phyloP scores from a whole-genome alignment of 352 stramenopile genomes.

The Phytophthora citrophthora region DNA sequence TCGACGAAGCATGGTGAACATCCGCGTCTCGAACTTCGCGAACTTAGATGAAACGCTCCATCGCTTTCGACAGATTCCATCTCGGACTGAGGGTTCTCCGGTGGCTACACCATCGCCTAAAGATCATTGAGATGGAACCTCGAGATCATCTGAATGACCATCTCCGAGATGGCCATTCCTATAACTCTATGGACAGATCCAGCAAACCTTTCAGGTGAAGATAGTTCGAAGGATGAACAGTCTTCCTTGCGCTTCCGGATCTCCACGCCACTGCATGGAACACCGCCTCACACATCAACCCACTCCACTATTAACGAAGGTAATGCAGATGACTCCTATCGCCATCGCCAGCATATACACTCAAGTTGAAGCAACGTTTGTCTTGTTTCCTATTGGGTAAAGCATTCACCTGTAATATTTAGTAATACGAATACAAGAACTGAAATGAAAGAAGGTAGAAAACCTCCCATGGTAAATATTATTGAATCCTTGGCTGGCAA shows the following conservation, averaged over 20 bases:
- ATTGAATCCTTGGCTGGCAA: constrained; percentile 31
- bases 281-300: not conserved
- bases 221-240: constrained; percentile 10
- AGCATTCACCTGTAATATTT: not conserved
- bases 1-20: not conserved
- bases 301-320: constrained; percentile 3
- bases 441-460: not conserved
- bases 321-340: constrained; percentile 13
- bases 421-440: constrained; percentile 3
- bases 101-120: too few relatives aligned
- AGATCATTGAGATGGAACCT: too few relatives aligned
- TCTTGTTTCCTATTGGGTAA: constrained; percentile 10
- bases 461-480: constrained; percentile 8
- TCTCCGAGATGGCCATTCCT: too few relatives aligned
- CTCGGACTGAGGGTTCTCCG: not conserved
- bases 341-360: not conserved
- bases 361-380: constrained; percentile 23
- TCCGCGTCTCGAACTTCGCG: not conserved
- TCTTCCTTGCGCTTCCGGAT: constrained; percentile 9
- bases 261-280: constrained; percentile 27
- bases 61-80: too few relatives aligned
- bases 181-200: too few relatives aligned
- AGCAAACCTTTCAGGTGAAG: not conserved
- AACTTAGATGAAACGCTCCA: too few relatives aligned
- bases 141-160: too few relatives aligned